Evolutionary conservation across 1,284 basidiomycete species (phyloP), one percentile per base, ranked within the genome.

Genomic region (Fomitopsis palustris): DNA sequence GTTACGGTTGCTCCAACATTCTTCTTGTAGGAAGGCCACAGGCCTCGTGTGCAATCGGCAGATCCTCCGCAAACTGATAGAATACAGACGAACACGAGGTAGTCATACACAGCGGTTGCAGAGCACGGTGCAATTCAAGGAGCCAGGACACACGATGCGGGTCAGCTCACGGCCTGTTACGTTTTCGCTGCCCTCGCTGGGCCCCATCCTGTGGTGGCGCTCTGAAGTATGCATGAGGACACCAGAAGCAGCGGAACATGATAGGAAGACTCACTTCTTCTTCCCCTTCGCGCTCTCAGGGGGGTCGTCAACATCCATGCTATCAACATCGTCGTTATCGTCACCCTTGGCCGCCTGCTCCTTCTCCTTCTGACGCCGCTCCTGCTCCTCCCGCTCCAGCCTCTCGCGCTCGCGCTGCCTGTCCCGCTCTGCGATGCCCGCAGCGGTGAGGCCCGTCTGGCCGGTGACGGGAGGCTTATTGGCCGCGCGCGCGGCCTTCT

Each of bases 301-400:
- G 5, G 72, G 68, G 53, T 83, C 81, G 62, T 82, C 79, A 5
- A 82, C 73, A 61, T 83, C 81, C 81, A 82, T 84, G 49, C 68
- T 72, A 62, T 71, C 62, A n/a, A 61, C 59, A 17, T 65, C 74
- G 51, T 70, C 62, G 62, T 71, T 62, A 17, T 62, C 59, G 12
- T 65, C 74, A 52, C 69, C 77, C 33, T 73, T 72, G 27, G 65
- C 67, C 5, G 63, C 68, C 45, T 64, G 68, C 19, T 57, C 65
- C 54, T 62, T 54, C 58, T 59, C 61, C 59, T 62, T 62, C 58
- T 67, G 63, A 45, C 53, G 60, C 55, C 61, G 64, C 57, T 62
- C 59, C 42, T 62, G 62, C 38, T 58, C 61, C 57, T 64, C 65
- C 33, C 59, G 57, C 27, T 64, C 59, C n/a, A 39, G 33, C 21